phyloP scores from a whole-genome alignment of 2,329 filamentous ascomycete genomes.

The Beauveria scarabaeidicola region DNA sequence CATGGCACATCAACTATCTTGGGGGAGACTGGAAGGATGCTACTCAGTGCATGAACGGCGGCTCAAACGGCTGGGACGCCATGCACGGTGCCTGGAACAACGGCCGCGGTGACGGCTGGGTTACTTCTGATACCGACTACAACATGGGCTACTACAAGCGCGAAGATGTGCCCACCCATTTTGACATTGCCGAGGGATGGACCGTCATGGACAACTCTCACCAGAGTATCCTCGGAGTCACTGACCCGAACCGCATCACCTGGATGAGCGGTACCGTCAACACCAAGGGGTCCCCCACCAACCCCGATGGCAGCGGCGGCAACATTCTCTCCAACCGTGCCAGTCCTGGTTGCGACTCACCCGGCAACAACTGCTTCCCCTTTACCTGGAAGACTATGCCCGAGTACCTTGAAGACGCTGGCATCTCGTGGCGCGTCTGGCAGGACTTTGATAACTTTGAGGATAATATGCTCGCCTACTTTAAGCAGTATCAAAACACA shows the following conservation, averaged over 20 bases:
- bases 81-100: constrained; percentile 44
- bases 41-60: constrained; percentile 44
- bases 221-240: constrained; percentile 18
- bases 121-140: constrained; percentile 14
- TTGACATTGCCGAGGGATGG: constrained; percentile 45
- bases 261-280: constrained; percentile 36
- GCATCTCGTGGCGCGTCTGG: constrained; percentile 41
- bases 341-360: constrained; percentile 27
- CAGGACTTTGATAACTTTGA: constrained; percentile 42
- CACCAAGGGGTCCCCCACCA: constrained; percentile 29
- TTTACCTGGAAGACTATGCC: constrained; percentile 43
- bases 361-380: constrained; percentile 40
- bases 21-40: constrained; percentile 36
- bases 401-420: constrained; percentile 38
- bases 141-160: constrained; percentile 41
- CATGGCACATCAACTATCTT: constrained; percentile 41
- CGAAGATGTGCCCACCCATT: constrained; percentile 44
- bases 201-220: constrained; percentile 23
- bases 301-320: constrained; percentile 31
- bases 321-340: constrained; percentile 39
- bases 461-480: constrained; percentile 45
- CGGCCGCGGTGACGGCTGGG: constrained; percentile 43
- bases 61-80: constrained; percentile 40
- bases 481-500: constrained; percentile 39
- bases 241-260: constrained; percentile 38